A percentile compares a stretch with the other conserved stretches of the same genome.
Conservation (phyloP, 345 rosid species). For the Boechera stricta region DNA sequence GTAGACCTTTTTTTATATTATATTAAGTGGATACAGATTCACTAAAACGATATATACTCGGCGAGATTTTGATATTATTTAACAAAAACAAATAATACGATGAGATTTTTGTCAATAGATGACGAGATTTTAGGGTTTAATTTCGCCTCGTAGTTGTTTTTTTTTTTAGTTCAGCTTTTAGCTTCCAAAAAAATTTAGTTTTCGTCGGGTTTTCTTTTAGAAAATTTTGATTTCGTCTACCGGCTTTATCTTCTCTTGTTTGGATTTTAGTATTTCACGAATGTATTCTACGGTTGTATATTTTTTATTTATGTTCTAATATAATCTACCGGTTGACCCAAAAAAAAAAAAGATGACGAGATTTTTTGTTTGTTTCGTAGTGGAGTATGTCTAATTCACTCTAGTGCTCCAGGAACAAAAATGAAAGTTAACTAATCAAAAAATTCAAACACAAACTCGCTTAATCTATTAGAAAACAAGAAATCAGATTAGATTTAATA, state of each 20-base stretch:
- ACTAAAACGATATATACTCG: constrained; percentile 4
- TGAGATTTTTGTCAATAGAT: too few relatives aligned
- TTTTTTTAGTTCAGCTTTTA: too few relatives aligned
- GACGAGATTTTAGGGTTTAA: too few relatives aligned
- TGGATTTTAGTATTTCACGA: too few relatives aligned
- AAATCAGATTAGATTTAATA: neutral
- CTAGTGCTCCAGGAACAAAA: neutral
- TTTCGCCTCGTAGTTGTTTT: too few relatives aligned
- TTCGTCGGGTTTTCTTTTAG: too few relatives aligned
- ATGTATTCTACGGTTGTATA: too few relatives aligned
- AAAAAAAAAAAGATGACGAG: too few relatives aligned
- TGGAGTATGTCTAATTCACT: constrained; percentile 14
- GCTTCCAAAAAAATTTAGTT: too few relatives aligned
- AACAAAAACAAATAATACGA: neutral
- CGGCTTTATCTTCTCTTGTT: too few relatives aligned
- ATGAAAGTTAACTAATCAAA: neutral
- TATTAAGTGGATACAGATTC: constrained; percentile 9
- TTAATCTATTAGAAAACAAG: neutral
- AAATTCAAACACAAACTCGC: neutral
- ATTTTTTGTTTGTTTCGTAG: neutral
- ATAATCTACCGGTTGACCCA: too few relatives aligned
- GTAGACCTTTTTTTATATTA: constrained; percentile 6
- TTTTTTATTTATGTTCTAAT: too few relatives aligned
- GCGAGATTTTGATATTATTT: constrained; percentile 7
- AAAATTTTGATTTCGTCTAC: fast-evolving